phyloP scores from a whole-genome alignment of 2,329 filamentous ascomycete species.

The Aspergillus fumigatiaffinis region DNA sequence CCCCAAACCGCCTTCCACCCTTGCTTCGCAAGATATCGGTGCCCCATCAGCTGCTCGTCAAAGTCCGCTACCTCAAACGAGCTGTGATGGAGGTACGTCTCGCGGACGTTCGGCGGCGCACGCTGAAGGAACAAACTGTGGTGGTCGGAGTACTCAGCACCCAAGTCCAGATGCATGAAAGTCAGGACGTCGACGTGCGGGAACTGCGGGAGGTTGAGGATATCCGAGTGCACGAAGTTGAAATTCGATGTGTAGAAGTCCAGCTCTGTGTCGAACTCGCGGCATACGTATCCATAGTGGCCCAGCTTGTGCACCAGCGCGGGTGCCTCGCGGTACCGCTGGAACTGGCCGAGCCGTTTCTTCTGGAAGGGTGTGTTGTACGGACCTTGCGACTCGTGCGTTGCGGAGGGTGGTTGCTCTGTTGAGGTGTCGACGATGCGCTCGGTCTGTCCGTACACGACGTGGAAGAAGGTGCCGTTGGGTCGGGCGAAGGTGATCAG shows the following conservation, averaged over 20 bases:
- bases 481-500: conserved; percentile 36
- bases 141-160: conserved; percentile 50
- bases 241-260: conserved; percentile 40
- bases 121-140: conserved; percentile 51
- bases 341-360: conserved; percentile 23
- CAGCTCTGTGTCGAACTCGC: conserved; percentile 30
- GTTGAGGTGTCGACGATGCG: conserved; percentile 24
- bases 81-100: conserved; percentile 59
- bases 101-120: conserved; percentile 25
- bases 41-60: conserved; percentile 65
- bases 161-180: conserved; percentile 55
- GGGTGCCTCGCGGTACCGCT: conserved; percentile 30
- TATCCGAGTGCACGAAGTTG: conserved; percentile 41
- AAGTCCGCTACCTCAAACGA: conserved; percentile 69
- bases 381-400: conserved; percentile 11
- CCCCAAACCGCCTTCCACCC: conserved; percentile 67
- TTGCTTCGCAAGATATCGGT: conserved; percentile 63
- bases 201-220: conserved; percentile 23
- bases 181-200: conserved; percentile 41
- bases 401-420: conserved; percentile 22
- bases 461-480: conserved; percentile 55
- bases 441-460: conserved; percentile 52
- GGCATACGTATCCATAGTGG: conserved; percentile 37
- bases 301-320: conserved; percentile 36
- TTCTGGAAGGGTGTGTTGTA: conserved; percentile 19